Conservation (phyloP, 495 filamentous ascomycete species). For the Penicillium lagena region DNA sequence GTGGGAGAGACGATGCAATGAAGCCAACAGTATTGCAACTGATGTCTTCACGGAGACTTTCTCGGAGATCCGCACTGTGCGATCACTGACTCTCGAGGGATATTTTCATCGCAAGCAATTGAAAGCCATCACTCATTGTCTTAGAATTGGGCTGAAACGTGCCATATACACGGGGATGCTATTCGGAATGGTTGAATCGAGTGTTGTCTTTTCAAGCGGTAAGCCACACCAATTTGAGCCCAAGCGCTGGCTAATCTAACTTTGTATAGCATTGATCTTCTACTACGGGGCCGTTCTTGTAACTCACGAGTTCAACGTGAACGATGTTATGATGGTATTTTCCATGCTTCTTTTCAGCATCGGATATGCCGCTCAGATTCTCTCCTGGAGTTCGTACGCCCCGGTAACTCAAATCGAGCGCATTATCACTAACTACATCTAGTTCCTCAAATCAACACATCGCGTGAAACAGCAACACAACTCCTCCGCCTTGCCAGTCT, state of each 20-base stretch:
- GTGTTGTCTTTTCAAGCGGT: conserved; percentile 63
- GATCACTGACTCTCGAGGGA: conserved; percentile 67
- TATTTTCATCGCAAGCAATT: conserved; percentile 66
- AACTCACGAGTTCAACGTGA: conserved; percentile 37
- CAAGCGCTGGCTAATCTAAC: conserved; percentile 1
- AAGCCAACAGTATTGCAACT: conserved; percentile 46
- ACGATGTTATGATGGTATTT: conserved; percentile 64
- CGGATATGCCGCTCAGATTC: conserved; percentile 59
- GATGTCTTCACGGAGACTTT: conserved; percentile 73
- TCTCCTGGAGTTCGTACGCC: conserved; percentile 49
- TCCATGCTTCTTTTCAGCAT: conserved; percentile 80
- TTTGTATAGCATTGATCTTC: conserved; percentile 61
- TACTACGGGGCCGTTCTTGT: conserved; percentile 71
- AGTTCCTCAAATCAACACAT: conserved; percentile 74
- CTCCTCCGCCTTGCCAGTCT: conserved; percentile 68
- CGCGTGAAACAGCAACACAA: conserved; percentile 63
- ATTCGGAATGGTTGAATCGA: conserved; percentile 69
- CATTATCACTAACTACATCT: conserved; percentile 2
- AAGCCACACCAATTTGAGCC: conserved; percentile 2
- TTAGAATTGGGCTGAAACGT: conserved; percentile 23
- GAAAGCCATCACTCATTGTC: conserved; percentile 32
- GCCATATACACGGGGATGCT: conserved; percentile 61
- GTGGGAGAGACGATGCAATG: conserved; percentile 66
- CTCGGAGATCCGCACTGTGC: conserved; percentile 73
- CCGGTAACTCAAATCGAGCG: background rate